Percentiles rank a stretch among this genome's conserved stretches.
Evolutionary conservation across 441 rosid species (phyloP).

Genomic region (Jatropha podagrica): DNA sequence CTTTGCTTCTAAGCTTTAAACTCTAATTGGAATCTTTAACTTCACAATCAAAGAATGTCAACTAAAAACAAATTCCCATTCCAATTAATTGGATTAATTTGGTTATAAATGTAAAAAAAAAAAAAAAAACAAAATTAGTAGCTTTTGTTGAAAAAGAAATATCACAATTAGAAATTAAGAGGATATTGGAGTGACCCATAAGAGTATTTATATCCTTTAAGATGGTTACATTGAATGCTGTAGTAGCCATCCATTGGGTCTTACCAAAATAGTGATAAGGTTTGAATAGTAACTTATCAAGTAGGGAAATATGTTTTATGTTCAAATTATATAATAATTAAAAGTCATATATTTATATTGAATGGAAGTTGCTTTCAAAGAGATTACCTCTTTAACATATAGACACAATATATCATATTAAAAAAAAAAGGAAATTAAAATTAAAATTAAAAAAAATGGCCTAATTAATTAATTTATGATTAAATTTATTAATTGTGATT

Average conservation of each 20-base stretch:
- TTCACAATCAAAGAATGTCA: conserved; percentile 25
- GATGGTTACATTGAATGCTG: conserved; percentile 10
- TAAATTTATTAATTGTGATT: neutral
- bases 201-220: conserved; percentile 10
- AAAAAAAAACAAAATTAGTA: conserved; percentile 4
- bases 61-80: neutral
- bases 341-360: neutral
- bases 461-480: neutral
- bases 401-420: neutral
- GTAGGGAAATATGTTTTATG: neutral
- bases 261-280: conserved; percentile 15
- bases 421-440: neutral
- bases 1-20: conserved; percentile 24
- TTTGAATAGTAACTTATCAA: conserved; percentile 30
- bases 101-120: neutral
- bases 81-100: neutral
- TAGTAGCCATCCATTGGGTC: conserved; percentile 10
- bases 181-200: neutral
- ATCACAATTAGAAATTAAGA: neutral
- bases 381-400: conserved; percentile 7
- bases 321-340: neutral
- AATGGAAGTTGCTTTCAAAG: conserved; percentile 27
- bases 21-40: conserved; percentile 26
- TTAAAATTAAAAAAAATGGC: neutral
- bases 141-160: neutral